phyloP scores from a whole-genome alignment of 1,139 yeast genomes.

The Suhomyces panamericanus region DNA sequence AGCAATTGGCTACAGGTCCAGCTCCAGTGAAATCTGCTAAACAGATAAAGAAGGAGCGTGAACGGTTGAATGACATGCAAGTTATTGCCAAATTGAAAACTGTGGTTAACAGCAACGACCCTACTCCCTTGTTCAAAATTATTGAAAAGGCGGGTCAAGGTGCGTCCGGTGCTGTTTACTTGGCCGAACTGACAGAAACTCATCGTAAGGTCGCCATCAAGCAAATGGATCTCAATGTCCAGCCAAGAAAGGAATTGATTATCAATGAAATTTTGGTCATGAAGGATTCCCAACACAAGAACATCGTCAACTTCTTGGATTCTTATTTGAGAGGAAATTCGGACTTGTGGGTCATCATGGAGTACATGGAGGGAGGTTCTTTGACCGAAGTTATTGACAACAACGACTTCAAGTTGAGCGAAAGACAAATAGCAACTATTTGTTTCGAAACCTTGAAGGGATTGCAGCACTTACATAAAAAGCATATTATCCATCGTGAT shows the following conservation, averaged over 20 bases:
- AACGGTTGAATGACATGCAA: conserved; percentile 82
- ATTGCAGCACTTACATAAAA: conserved; percentile 83
- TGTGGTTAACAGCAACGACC: conserved; percentile 82
- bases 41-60: conserved; percentile 58
- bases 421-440: conserved; percentile 83
- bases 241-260: conserved; percentile 91
- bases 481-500: conserved; percentile 93
- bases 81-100: conserved; percentile 79
- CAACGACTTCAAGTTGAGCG: conserved; percentile 64
- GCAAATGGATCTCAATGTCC: conserved; percentile 91
- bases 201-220: conserved; percentile 75
- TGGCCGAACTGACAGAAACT: conserved; percentile 59
- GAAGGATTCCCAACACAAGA: conserved; percentile 51
- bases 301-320: conserved; percentile 49
- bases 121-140: conserved; percentile 80
- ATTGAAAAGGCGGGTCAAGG: conserved; percentile 99
- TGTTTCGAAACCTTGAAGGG: conserved; percentile 93
- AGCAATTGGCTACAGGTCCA: conserved; percentile 14
- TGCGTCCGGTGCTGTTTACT: conserved; percentile 93
- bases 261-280: conserved; percentile 54
- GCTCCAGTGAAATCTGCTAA: conserved; percentile 39
- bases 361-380: conserved; percentile 50
- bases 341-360: conserved; percentile 36
- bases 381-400: conserved; percentile 88
- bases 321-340: conserved; percentile 44